These are phyloP conservation scores for Botrytis aclada DNA, from an alignment of 2,329 filamentous ascomycete genomes.

Conservation along the genomic window DNA sequence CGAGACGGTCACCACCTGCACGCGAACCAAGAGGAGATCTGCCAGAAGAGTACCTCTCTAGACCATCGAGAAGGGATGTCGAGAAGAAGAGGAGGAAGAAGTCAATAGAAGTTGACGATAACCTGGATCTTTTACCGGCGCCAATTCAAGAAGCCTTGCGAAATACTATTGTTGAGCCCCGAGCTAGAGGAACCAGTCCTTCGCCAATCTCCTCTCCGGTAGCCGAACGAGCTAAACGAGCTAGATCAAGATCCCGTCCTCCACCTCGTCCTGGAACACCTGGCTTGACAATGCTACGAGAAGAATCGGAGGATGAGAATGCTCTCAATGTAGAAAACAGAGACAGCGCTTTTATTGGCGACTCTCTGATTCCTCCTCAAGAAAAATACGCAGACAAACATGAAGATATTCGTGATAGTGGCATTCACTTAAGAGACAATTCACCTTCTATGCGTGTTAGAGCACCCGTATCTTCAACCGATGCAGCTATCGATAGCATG, in stretches of 20 bases:
- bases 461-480: conserved; percentile 33
- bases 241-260: conserved; percentile 13
- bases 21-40: conserved; percentile 18
- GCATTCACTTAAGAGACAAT: conserved; percentile 52
- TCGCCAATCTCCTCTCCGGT: conserved; percentile 9
- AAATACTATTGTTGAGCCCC: conserved; percentile 2
- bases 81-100: conserved; percentile 21
- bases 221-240: background rate
- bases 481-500: conserved; percentile 40
- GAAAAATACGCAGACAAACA: conserved; percentile 28
- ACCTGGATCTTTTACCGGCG: conserved; percentile 4
- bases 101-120: background rate
- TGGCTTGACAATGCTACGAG: conserved; percentile 32
- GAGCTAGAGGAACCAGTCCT: background rate
- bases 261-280: conserved; percentile 27
- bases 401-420: conserved; percentile 48
- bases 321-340: conserved; percentile 39
- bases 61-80: conserved; percentile 25
- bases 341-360: conserved; percentile 50
- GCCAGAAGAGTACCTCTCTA: conserved; percentile 20
- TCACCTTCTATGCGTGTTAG: conserved; percentile 35
- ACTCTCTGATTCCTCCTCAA: conserved; percentile 44
- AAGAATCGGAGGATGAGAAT: conserved; percentile 27
- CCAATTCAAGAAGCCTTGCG: conserved; percentile 20
- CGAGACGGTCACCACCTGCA: conserved; percentile 1